Conservation (phyloP, 2,329 filamentous ascomycete species). For the Blumeria graminis region DNA sequence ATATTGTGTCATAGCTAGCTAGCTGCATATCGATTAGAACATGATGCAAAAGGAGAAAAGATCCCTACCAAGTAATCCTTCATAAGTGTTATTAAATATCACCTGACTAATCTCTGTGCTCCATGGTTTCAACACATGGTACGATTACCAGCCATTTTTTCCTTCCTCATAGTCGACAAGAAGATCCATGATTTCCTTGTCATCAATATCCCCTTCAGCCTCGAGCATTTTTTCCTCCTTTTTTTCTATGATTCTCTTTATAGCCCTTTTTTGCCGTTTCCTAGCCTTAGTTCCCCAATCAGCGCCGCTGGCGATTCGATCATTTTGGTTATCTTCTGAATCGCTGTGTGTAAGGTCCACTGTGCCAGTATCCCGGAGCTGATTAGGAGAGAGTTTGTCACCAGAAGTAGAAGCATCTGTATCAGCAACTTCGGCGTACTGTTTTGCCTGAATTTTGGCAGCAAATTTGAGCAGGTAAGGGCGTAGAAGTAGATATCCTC, state of each 20-base stretch:
- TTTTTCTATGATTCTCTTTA: neutral
- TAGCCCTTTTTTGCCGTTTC: neutral
- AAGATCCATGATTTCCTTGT: constrained; percentile 1
- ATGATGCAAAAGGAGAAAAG: no score
- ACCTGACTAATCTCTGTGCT: no score
- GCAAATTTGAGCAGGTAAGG: constrained; percentile 49
- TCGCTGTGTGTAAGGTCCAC: neutral
- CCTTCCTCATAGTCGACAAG: constrained; percentile 3
- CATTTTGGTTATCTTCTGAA: neutral
- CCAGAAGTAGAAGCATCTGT: constrained; percentile 17
- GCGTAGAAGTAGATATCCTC: constrained; percentile 49
- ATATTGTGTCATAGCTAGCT: no score
- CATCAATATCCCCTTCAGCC: neutral
- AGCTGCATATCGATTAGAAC: no score
- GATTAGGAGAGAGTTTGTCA: constrained; percentile 36
- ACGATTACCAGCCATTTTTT: neutral
- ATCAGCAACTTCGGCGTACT: constrained; percentile 26
- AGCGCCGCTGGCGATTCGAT: neutral
- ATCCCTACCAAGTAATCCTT: no score
- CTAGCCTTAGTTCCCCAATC: neutral
- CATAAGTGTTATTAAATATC: no score
- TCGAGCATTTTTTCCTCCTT: neutral
- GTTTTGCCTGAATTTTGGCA: constrained; percentile 35
- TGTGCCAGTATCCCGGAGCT: constrained; percentile 7
- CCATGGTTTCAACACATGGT: neutral